These are phyloP conservation scores for Beauveria asiatica DNA, from an alignment of 2,329 filamentous ascomycete genomes.

Conservation along the genomic window DNA sequence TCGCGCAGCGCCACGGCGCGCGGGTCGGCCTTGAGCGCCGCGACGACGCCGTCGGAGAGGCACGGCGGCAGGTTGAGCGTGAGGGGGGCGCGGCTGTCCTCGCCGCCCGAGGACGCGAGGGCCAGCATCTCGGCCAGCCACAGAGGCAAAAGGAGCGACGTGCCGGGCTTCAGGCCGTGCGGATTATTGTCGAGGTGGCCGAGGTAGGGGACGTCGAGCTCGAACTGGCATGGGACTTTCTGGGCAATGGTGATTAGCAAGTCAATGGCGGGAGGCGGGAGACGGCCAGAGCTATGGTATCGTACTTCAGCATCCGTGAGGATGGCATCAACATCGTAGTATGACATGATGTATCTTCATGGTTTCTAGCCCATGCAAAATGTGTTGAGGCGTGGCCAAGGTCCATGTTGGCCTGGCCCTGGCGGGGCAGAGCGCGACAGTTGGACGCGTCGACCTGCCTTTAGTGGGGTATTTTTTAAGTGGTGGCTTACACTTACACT, in stretches of 20 bases:
- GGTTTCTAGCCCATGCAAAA: background rate
- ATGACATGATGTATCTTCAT: conserved; percentile 44
- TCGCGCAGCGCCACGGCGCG: conserved; percentile 76
- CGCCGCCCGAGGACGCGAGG: conserved; percentile 45
- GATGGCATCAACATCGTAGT: conserved; percentile 80
- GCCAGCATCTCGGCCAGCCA: conserved; percentile 95
- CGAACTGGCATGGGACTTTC: conserved; percentile 95
- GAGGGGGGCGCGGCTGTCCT: conserved; percentile 51
- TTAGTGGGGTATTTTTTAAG: background rate
- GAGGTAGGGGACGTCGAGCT: conserved; percentile 77
- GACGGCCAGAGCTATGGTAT: background rate
- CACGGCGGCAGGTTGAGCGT: conserved; percentile 74
- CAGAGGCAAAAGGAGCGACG: conserved; percentile 73
- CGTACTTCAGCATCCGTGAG: conserved; percentile 72
- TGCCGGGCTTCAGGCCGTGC: conserved; percentile 67
- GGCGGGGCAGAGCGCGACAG: conserved; percentile 1
- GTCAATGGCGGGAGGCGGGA: no score
- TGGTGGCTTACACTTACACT: background rate
- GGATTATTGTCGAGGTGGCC: conserved; percentile 80
- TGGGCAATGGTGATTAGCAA: conserved; percentile 26
- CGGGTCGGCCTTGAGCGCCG: conserved; percentile 85
- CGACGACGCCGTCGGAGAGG: conserved; percentile 70
- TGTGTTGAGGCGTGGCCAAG: background rate
- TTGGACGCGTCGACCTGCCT: background rate
- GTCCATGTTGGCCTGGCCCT: background rate